Evolutionary conservation across 352 stramenopile species (phyloP).

Genomic region (Halophytophthora batemanensis): DNA sequence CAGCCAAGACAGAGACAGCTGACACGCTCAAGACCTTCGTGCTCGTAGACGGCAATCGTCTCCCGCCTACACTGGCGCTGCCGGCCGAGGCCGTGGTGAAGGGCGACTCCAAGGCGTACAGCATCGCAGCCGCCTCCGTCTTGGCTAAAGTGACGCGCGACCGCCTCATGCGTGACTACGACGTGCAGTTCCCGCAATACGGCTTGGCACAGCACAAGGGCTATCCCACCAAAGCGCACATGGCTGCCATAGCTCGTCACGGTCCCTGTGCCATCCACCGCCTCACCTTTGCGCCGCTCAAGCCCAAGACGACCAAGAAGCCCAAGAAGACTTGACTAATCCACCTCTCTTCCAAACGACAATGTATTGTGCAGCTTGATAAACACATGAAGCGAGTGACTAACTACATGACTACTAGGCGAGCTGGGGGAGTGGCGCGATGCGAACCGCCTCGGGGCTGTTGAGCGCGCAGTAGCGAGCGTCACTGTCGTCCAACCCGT

Average conservation of each 20-base stretch:
- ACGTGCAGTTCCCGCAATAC: constrained; percentile 92
- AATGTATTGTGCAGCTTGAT: not conserved
- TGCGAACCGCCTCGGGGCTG: constrained; percentile 18
- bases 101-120: constrained; percentile 94
- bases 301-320: constrained; percentile 51
- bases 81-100: constrained; percentile 92
- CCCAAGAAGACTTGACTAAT: constrained; percentile 6
- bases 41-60: constrained; percentile 95
- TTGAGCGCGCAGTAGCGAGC: constrained; percentile 27
- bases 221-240: constrained; percentile 94
- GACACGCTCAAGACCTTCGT: constrained; percentile 64
- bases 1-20: constrained; percentile 20
- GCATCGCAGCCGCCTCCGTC: constrained; percentile 97
- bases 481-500: constrained; percentile 30
- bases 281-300: constrained; percentile 95
- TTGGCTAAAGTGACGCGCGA: constrained; percentile 98
- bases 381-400: not conserved
- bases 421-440: constrained; percentile 15
- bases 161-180: constrained; percentile 95
- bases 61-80: constrained; percentile 87
- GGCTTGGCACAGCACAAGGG: constrained; percentile 96
- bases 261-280: constrained; percentile 95
- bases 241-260: constrained; percentile 81
- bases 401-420: not conserved
- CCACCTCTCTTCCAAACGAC: not conserved